Evolutionary conservation across 2,329 filamentous ascomycete species (phyloP).

Genomic region (Aspergillus pseudoterreus): DNA sequence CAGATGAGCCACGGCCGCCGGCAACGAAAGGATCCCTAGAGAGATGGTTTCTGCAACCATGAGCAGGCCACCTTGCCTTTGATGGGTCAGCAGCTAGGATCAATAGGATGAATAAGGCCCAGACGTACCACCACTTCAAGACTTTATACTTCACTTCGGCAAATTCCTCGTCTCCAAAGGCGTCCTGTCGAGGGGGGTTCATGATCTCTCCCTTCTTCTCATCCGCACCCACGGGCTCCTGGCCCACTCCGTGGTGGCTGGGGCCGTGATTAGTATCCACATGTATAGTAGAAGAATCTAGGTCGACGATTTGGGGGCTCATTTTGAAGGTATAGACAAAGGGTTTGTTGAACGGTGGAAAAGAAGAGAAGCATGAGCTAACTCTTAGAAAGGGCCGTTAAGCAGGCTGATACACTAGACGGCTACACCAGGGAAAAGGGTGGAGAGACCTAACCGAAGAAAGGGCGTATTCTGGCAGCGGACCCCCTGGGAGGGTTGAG

Average conservation of each 20-base stretch:
- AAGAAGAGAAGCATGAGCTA: neutral
- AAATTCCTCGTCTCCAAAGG: slow-evolving; percentile 38
- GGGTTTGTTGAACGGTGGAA: neutral
- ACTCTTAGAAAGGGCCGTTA: no score
- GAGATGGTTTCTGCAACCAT: slow-evolving; percentile 59
- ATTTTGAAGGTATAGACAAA: neutral
- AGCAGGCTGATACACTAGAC: no score
- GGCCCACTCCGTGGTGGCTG: slow-evolving; percentile 3
- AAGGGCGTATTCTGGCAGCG: neutral
- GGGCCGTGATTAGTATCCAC: slow-evolving; percentile 6
- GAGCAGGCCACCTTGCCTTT: slow-evolving; percentile 44
- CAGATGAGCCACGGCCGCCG: slow-evolving; percentile 49
- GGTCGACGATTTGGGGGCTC: neutral
- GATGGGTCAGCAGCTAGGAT: neutral
- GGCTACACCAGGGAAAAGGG: neutral
- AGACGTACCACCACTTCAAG: slow-evolving; percentile 44
- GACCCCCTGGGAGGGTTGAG: no score
- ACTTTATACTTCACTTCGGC: slow-evolving; percentile 50
- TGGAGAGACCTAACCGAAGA: neutral
- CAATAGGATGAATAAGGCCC: slow-evolving; percentile 23
- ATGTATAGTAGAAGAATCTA: neutral
- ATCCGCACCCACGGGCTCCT: slow-evolving; percentile 10
- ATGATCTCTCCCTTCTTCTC: slow-evolving; percentile 18
- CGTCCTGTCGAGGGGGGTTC: slow-evolving; percentile 27
- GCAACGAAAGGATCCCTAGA: slow-evolving; percentile 54